Percentiles rank a stretch among this genome's conserved stretches.
Evolutionary conservation across 345 rosid species (phyloP).

Genomic region (Kandelia obovata): DNA sequence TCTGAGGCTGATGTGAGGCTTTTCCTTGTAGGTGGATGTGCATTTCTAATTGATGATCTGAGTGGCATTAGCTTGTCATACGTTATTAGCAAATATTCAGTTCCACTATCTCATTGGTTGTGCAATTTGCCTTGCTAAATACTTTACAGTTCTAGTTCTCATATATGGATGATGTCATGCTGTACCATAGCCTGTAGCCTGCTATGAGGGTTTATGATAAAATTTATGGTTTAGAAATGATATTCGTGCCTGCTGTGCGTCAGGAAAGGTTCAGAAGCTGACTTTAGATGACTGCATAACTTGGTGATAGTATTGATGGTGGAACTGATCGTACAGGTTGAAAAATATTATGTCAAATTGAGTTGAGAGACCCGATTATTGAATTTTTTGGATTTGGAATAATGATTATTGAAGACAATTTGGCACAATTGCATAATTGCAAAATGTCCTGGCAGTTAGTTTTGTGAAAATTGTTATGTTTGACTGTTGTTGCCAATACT

Average conservation of each 20-base stretch:
- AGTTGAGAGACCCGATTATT: not conserved
- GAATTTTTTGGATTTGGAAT: not conserved
- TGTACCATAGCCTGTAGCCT: not conserved
- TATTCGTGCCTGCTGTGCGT: not conserved
- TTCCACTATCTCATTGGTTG: not conserved
- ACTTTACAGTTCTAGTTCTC: not conserved
- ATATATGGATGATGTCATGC: not conserved
- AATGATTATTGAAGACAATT: no score
- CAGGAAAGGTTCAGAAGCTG: not conserved
- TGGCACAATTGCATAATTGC: no score
- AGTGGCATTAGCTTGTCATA: not conserved
- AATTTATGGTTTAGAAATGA: not conserved
- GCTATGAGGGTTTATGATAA: not conserved
- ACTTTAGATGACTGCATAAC: not conserved
- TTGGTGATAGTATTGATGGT: slow-evolving; percentile 3
- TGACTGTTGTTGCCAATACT: slow-evolving; percentile 17
- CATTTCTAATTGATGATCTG: no score
- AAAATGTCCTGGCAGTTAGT: no score
- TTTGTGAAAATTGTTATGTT: not conserved
- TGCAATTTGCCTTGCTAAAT: not conserved
- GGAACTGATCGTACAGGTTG: not conserved
- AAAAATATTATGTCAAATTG: not conserved
- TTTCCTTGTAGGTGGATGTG: slow-evolving; percentile 3
- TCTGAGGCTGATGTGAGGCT: not conserved
- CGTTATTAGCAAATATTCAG: not conserved